Evolutionary conservation across 176 grass and related monocot species (phyloP).

Genomic region (Aegilops umbellulata): DNA sequence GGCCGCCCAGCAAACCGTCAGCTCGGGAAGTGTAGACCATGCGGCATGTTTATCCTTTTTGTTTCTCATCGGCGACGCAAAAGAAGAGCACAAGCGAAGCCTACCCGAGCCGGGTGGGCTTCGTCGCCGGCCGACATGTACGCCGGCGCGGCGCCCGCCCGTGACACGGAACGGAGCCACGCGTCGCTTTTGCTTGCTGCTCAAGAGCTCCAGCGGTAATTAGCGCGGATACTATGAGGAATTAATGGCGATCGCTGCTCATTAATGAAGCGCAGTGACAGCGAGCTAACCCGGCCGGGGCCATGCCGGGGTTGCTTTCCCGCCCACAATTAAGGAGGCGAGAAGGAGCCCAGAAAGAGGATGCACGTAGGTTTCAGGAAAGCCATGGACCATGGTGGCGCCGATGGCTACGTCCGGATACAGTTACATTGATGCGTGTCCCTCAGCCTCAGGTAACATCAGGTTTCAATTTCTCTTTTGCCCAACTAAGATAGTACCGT

Average conservation of each 20-base stretch:
- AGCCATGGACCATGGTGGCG: background rate
- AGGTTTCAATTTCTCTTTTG: no score
- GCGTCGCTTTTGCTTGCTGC: background rate
- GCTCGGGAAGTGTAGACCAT: background rate
- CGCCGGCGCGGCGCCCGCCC: background rate
- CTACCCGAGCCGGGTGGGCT: no score
- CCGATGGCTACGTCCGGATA: background rate
- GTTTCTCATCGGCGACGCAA: no score
- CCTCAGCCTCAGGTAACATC: background rate
- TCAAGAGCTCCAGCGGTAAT: background rate
- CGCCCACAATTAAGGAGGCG: conserved; percentile 6
- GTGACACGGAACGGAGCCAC: background rate
- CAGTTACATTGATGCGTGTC: background rate
- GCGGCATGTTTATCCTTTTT: no score
- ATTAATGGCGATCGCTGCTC: background rate
- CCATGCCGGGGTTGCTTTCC: background rate
- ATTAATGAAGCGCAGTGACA: background rate
- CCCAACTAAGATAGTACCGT: background rate
- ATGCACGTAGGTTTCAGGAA: conserved; percentile 27
- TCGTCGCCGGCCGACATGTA: background rate
- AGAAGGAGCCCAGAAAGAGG: background rate
- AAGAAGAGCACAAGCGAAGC: no score
- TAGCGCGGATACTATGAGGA: conserved; percentile 4
- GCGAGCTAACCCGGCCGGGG: background rate
- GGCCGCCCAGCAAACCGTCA: background rate